Evolutionary conservation across 108 stramenopile species (phyloP).

Genomic region (Stephanodiscus triporus): DNA sequence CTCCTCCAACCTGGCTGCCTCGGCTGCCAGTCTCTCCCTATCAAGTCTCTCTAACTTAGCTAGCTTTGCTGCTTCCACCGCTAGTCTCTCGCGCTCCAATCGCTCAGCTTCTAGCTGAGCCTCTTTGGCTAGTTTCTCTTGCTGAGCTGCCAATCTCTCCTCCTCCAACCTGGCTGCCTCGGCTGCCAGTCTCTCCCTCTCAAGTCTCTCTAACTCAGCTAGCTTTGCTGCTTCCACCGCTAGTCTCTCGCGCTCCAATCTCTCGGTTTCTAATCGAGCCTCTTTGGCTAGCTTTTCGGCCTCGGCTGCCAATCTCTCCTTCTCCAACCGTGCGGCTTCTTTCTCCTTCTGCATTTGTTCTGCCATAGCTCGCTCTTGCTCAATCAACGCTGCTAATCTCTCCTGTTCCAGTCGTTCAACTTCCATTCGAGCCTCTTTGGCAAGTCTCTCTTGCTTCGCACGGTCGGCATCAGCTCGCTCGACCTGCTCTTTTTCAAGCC

Average conservation of each 20-base stretch:
- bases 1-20: no score
- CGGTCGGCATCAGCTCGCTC: background rate
- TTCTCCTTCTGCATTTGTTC: constrained; percentile 5
- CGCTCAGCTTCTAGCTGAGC: no score
- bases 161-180: no score
- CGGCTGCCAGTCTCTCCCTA: background rate
- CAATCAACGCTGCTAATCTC: background rate
- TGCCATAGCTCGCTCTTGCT: background rate
- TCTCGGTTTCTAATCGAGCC: background rate
- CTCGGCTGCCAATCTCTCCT: constrained; percentile 8
- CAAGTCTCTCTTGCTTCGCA: background rate
- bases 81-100: constrained; percentile 5
- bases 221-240: background rate
- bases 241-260: background rate
- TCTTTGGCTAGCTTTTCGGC: background rate
- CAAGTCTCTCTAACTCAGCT: background rate
- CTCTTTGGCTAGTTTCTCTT: no score
- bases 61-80: background rate
- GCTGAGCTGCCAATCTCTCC: no score
- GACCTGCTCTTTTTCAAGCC: no score
- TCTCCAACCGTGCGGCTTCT: background rate
- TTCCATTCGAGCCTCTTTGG: constrained; percentile 11
- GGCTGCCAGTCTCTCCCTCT: constrained; percentile 7
- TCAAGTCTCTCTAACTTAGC: background rate
- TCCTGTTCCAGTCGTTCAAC: constrained; percentile 1